Conservation (phyloP, 2,329 filamentous ascomycete genomes). For the Cercospora berteroae region DNA sequence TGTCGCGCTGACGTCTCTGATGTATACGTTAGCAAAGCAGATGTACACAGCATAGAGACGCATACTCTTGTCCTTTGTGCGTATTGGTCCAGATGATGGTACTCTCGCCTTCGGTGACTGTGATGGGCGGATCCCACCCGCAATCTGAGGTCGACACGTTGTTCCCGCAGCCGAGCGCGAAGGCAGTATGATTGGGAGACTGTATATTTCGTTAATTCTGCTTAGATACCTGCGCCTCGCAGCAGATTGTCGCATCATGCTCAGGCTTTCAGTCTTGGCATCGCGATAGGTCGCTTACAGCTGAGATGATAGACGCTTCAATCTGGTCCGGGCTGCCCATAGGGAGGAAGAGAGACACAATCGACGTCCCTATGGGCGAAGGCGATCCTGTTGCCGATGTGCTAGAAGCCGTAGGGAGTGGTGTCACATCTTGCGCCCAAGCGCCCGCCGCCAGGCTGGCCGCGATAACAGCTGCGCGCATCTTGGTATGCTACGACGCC, state of each 20-base stretch:
- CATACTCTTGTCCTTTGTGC: slow-evolving; percentile 19
- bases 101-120: slow-evolving; percentile 34
- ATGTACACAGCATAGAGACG: background rate
- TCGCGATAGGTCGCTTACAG: slow-evolving; percentile 13
- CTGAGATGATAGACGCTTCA: slow-evolving; percentile 24
- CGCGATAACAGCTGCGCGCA: background rate
- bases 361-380: slow-evolving; percentile 4
- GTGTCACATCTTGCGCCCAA: slow-evolving; percentile 14
- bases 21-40: background rate
- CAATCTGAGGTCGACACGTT: slow-evolving; percentile 24
- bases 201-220: slow-evolving; percentile 1
- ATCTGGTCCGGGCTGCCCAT: slow-evolving; percentile 24
- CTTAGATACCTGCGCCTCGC: background rate
- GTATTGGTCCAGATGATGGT: slow-evolving; percentile 28
- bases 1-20: slow-evolving; percentile 7
- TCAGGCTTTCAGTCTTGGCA: background rate
- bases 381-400: slow-evolving; percentile 1
- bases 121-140: slow-evolving; percentile 29
- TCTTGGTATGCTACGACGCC: background rate
- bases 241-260: background rate
- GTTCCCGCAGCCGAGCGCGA: slow-evolving; percentile 29
- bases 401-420: slow-evolving; percentile 3
- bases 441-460: slow-evolving; percentile 10
- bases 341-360: slow-evolving; percentile 23
- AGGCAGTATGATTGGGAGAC: slow-evolving; percentile 29